phyloP scores from a whole-genome alignment of 345 rosid species.

The Lagerstroemia speciosa region DNA sequence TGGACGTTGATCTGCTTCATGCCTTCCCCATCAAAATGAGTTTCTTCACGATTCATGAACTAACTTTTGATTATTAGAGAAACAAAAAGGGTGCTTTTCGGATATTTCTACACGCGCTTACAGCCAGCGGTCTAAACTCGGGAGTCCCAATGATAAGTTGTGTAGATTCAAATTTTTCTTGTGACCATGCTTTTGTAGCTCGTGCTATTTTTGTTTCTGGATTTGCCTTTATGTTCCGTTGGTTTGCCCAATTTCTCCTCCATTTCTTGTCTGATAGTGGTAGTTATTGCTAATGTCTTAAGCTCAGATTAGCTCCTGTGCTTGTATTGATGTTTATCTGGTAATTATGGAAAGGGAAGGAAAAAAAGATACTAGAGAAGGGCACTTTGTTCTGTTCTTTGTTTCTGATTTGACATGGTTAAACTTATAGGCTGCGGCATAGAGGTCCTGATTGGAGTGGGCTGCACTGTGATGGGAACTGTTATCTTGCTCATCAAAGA shows the following conservation, averaged over 20 bases:
- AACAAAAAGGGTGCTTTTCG: not conserved
- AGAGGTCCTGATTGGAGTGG: slow-evolving; percentile 99
- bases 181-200: not conserved
- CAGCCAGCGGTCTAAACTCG: not conserved
- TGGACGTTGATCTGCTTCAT: not conserved
- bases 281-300: not conserved
- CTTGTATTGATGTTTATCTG: not conserved
- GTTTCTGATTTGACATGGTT: not conserved
- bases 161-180: not conserved
- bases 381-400: not conserved
- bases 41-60: not conserved
- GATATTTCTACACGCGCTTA: not conserved
- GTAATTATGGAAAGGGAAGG: not conserved
- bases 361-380: not conserved
- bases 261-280: not conserved
- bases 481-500: slow-evolving; percentile 77
- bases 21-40: not conserved
- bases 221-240: not conserved
- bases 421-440: slow-evolving; percentile 60
- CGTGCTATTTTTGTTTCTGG: not conserved
- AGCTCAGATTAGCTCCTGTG: not conserved
- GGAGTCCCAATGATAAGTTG: not conserved
- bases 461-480: slow-evolving; percentile 60
- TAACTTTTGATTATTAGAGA: not conserved
- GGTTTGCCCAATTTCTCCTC: not conserved